Percentiles rank a stretch among this genome's conserved stretches.
phyloP scores from a whole-genome alignment of 2,329 filamentous ascomycete genomes.

The Sporothrix curviconia region DNA sequence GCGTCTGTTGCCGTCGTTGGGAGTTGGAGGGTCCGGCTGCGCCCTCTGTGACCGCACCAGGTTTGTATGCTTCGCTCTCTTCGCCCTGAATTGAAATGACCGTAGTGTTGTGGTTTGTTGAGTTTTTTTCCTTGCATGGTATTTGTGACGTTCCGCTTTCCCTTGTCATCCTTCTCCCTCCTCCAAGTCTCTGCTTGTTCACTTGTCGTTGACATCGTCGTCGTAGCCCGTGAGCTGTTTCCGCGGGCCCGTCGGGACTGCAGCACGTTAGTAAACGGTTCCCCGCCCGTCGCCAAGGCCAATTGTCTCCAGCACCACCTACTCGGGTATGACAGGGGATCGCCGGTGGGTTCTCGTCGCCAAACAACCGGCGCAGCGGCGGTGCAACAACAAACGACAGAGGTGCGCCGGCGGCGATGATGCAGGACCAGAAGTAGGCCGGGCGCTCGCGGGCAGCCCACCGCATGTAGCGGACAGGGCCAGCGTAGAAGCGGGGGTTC shows the following conservation, averaged over 20 bases:
- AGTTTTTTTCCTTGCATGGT: background rate
- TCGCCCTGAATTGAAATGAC: background rate
- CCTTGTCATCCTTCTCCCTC: background rate
- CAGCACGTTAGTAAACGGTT: background rate
- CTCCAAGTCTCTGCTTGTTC: background rate
- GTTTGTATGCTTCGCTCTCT: background rate
- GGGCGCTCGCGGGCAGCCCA: slow-evolving; percentile 87
- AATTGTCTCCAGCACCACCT: slow-evolving; percentile 34
- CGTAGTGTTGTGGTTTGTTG: background rate
- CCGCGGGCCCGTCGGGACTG: slow-evolving; percentile 39
- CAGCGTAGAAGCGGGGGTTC: slow-evolving; percentile 73
- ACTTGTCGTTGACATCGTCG: slow-evolving; percentile 36
- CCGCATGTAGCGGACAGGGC: slow-evolving; percentile 75
- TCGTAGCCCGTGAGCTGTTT: slow-evolving; percentile 56
- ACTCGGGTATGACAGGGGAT: slow-evolving; percentile 94
- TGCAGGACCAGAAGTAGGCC: slow-evolving; percentile 80
- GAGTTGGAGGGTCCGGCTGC: background rate
- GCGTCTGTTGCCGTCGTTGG: background rate
- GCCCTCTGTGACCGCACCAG: background rate
- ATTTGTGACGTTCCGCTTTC: background rate
- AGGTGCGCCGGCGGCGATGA: slow-evolving; percentile 69
- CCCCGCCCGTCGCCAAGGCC: background rate
- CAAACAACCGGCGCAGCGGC: slow-evolving; percentile 63
- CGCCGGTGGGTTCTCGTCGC: slow-evolving; percentile 63
- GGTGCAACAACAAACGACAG: slow-evolving; percentile 64